Conservation (phyloP, 2,329 filamentous ascomycete genomes). For the Botrytis paeoniae region DNA sequence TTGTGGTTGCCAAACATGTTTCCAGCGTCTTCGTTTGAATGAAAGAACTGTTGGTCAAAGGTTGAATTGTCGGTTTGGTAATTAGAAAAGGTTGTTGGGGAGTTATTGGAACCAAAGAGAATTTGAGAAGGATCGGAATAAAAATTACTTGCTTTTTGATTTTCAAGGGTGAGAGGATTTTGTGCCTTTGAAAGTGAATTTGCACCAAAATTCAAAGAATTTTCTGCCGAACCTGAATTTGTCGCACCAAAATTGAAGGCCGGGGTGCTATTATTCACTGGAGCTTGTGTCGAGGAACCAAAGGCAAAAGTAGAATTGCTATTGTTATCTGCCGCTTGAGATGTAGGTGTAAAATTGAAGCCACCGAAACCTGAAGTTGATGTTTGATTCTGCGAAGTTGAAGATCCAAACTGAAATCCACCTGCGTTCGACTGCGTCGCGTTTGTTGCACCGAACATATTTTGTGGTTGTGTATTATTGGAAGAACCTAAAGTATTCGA, state of each 20-base stretch:
- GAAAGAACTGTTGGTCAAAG: neutral
- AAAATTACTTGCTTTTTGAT: slow-evolving; percentile 17
- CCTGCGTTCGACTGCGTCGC: slow-evolving; percentile 2
- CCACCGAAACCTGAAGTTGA: neutral
- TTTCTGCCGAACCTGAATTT: slow-evolving; percentile 7
- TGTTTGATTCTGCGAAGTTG: neutral
- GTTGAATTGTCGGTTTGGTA: neutral
- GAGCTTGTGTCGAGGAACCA: slow-evolving; percentile 11
- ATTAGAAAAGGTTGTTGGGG: neutral
- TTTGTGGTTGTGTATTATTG: slow-evolving; percentile 5
- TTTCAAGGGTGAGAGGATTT: slow-evolving; percentile 12
- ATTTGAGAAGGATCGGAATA: neutral
- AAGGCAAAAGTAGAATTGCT: slow-evolving; percentile 14
- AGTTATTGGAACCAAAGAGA: neutral
- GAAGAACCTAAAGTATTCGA: slow-evolving; percentile 6
- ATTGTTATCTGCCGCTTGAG: neutral
- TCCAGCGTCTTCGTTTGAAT: neutral
- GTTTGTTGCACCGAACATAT: slow-evolving; percentile 1
- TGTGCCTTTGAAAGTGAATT: slow-evolving; percentile 3
- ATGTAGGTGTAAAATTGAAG: slow-evolving; percentile 13
- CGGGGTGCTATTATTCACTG: slow-evolving; percentile 8
- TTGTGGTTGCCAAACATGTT: neutral
- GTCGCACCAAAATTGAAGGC: slow-evolving; percentile 5
- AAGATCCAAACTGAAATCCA: slow-evolving; percentile 15
- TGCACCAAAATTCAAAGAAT: slow-evolving; percentile 11